phyloP scores from a whole-genome alignment of 2,329 filamentous ascomycete species.

The Xylariaceae sp. region DNA sequence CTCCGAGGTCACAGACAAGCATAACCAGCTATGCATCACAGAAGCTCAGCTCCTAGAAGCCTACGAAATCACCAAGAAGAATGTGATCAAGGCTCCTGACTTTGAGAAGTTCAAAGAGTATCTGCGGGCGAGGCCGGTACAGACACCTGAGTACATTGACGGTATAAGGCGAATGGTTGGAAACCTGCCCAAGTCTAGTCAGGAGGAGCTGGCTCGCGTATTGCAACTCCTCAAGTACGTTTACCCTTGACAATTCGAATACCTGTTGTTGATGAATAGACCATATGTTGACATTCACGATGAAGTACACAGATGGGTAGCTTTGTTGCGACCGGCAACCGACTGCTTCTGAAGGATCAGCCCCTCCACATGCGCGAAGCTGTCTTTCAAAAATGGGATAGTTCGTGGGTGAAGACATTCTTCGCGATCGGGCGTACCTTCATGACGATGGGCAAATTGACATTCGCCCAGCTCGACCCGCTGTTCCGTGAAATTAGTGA shows the following conservation, averaged over 20 bases:
- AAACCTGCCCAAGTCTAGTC: conserved; percentile 31
- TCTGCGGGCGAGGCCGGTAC: conserved; percentile 47
- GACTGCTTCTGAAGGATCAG: conserved; percentile 57
- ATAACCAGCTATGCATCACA: conserved; percentile 41
- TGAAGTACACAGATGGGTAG: conserved; percentile 57
- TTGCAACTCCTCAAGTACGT: conserved; percentile 43
- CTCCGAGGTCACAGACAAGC: conserved; percentile 35
- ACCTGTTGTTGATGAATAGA: background rate
- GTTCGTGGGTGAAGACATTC: conserved; percentile 50
- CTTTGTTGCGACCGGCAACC: conserved; percentile 62
- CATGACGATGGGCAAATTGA: conserved; percentile 34
- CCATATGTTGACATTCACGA: conserved; percentile 14
- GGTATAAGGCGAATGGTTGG: conserved; percentile 42
- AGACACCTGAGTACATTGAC: conserved; percentile 49
- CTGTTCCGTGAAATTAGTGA: conserved; percentile 51
- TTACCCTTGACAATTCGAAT: background rate
- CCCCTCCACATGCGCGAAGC: conserved; percentile 54
- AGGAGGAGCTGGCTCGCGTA: conserved; percentile 36
- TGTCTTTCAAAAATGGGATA: conserved; percentile 59
- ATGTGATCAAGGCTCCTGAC: conserved; percentile 37
- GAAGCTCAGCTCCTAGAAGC: conserved; percentile 46
- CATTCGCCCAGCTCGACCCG: conserved; percentile 51
- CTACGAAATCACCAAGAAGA: conserved; percentile 36
- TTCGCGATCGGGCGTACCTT: conserved; percentile 41
- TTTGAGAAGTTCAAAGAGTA: conserved; percentile 45